Conservation (phyloP, 73 alveolate genomes). For the Paraurostyla sp. region DNA sequence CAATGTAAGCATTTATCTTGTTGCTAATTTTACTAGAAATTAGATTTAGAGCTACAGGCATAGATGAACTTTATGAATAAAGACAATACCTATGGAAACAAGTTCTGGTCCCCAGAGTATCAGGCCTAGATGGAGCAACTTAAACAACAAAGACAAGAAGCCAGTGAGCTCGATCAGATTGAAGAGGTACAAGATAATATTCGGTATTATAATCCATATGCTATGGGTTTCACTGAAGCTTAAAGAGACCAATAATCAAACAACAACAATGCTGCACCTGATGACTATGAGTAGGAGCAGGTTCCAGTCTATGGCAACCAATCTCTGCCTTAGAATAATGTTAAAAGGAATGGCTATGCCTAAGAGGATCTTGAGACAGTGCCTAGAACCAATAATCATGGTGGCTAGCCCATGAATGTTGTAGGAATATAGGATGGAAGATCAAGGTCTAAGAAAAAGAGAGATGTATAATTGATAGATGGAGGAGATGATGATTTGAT, state of each 20-base stretch:
- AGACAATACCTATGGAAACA: constrained; percentile 15
- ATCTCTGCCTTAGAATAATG: neutral
- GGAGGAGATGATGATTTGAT: constrained; percentile 16
- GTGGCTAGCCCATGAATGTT: neutral
- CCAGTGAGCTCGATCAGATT: neutral
- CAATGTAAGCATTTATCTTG: neutral
- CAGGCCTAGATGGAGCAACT: constrained; percentile 1
- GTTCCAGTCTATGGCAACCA: no score
- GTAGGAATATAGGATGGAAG: constrained; percentile 9
- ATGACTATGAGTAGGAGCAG: no score
- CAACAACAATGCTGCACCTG: no score
- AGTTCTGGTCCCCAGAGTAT: constrained; percentile 49
- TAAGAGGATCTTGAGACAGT: neutral
- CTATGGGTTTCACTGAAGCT: constrained; percentile 44
- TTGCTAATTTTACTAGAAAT: neutral
- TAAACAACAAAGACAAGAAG: neutral
- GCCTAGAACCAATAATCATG: neutral
- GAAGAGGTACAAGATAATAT: constrained; percentile 34
- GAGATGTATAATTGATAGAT: neutral
- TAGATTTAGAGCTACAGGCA: constrained; percentile 42
- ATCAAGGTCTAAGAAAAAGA: constrained; percentile 19
- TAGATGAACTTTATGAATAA: constrained; percentile 10
- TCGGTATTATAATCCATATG: constrained; percentile 30
- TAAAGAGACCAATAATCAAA: neutral
- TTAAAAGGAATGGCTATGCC: no score